A percentile compares a stretch with the other conserved stretches of the same genome.
Evolutionary conservation across 2,329 filamentous ascomycete species (phyloP).

Genomic region (Pseudogymnoascus destructans): DNA sequence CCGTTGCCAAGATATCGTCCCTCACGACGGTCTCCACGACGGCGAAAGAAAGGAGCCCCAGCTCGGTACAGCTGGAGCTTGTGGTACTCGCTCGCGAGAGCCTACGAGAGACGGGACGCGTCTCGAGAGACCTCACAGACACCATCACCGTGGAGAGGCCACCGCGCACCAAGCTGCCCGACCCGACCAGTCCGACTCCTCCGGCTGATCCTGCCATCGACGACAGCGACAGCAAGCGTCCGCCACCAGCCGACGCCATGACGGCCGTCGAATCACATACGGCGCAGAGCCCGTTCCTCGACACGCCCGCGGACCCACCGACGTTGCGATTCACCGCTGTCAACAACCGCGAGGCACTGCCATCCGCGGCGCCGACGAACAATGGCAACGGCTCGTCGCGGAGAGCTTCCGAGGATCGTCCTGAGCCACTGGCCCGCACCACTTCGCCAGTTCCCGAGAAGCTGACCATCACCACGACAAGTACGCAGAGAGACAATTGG

Average conservation of each 20-base stretch:
- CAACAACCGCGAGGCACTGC: conserved; percentile 22
- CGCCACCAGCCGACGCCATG: conserved; percentile 5
- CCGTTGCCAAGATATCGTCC: neutral
- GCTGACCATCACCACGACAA: conserved; percentile 23
- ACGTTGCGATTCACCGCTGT: conserved; percentile 27
- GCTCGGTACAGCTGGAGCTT: conserved; percentile 1
- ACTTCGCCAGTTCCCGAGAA: conserved; percentile 25
- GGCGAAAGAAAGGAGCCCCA: conserved; percentile 9
- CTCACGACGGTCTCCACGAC: conserved; percentile 8
- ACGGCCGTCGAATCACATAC: conserved; percentile 9
- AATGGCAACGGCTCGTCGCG: conserved; percentile 16
- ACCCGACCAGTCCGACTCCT: conserved; percentile 1
- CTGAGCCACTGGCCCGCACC: conserved; percentile 13
- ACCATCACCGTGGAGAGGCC: neutral
- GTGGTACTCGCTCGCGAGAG: conserved; percentile 10
- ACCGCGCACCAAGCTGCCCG: conserved; percentile 14
- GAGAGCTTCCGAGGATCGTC: conserved; percentile 22
- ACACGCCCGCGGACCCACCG: conserved; percentile 19
- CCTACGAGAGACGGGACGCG: neutral
- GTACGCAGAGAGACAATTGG: conserved; percentile 24
- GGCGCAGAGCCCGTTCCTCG: conserved; percentile 2
- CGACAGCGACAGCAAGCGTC: conserved; percentile 14
- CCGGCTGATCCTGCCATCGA: neutral
- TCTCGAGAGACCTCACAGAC: neutral
- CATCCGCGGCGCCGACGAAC: conserved; percentile 2